Evolutionary conservation across 148 eudicot species (phyloP).

Genomic region (Arbutus unedo): DNA sequence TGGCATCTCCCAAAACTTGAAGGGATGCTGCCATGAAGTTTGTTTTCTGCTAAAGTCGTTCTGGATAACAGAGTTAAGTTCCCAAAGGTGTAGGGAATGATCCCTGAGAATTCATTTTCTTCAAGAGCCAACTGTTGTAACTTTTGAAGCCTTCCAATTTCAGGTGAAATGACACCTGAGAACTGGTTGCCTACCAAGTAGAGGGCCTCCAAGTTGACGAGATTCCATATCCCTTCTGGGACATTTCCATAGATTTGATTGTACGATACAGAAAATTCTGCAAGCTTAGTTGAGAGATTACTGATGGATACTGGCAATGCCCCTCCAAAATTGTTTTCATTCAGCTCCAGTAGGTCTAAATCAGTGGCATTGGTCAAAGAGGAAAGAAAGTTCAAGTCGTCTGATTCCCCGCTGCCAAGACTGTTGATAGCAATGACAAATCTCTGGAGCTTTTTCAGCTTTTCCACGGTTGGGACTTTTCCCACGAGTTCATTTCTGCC

Average conservation of each 20-base stretch:
- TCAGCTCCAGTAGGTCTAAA: constrained; percentile 11
- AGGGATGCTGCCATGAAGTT: constrained; percentile 37
- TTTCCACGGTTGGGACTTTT: constrained; percentile 18
- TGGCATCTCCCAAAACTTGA: constrained; percentile 32
- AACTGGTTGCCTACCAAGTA: constrained; percentile 20
- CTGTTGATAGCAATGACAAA: neutral
- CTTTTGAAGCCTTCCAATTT: constrained; percentile 22
- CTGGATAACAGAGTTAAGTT: constrained; percentile 25
- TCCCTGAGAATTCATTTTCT: constrained; percentile 29
- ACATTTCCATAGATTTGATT: constrained; percentile 28
- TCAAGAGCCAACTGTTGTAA: constrained; percentile 2
- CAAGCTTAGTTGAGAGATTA: constrained; percentile 27
- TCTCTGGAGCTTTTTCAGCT: constrained; percentile 10
- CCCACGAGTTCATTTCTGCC: constrained; percentile 9
- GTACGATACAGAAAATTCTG: neutral
- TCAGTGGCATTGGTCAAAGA: constrained; percentile 32
- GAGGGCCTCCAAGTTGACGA: constrained; percentile 6
- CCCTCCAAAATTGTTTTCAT: constrained; percentile 27
- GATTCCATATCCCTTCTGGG: constrained; percentile 26
- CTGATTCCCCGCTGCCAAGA: constrained; percentile 26
- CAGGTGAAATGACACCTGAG: constrained; percentile 27
- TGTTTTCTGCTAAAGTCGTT: constrained; percentile 20
- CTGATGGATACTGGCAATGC: constrained; percentile 22
- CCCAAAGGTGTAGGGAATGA: constrained; percentile 36
- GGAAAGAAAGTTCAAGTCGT: constrained; percentile 29